Evolutionary conservation across 1,284 basidiomycete species (phyloP), one percentile per base, ranked within the genome.

Genomic region (Fomitiporia mediterranea): DNA sequence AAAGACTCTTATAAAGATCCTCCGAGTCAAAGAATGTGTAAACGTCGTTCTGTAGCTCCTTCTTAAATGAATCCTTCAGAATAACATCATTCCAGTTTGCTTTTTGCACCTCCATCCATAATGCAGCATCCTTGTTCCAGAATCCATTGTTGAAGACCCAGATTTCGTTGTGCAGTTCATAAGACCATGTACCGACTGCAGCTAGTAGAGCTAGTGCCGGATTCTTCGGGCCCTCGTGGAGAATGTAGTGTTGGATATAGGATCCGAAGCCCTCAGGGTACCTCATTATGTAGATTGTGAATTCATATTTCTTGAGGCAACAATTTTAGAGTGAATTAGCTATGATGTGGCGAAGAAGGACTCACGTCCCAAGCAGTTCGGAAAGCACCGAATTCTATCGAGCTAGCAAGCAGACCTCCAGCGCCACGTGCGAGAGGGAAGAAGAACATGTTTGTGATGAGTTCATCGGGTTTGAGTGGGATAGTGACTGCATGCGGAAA

Each of bases 11-110:
- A 72, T 92, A 92, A 0, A 85, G 70, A 37, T 75, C 65, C 62
- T 89, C 82, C 0, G 85, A 83, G 34, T 78, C 75, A 67, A 91
- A 91, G 74, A 94, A 94, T 0, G 84, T 84, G 35, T 81, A 79
- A 9, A 92, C 75, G 56, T 93, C 90, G 62, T 86, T 82, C 69
- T 83, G 76, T 9, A 91, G 62, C 1, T 72, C 69, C 23, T 73
- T 72, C 72, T 92, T 93, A 72, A 85, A 86, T 3, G 77, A 74
- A 0, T 84, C 79, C 56, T 88, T 84, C 49, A 93, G 75, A 53
- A 92, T 83, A 39, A 93, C 83, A 60, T 87, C 83, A 28, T 82
- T 74, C 86, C 86, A 87, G 67, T 83, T 73, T 0, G 86, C 85
- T 64, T 82, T 82, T 68, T 91, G 87, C 1, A 91, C 75, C 59